Evolutionary conservation across 176 grass and related monocot genomes (phyloP), one percentile per base, ranked within the genome.

Genomic region (Oryza meyeriana): DNA sequence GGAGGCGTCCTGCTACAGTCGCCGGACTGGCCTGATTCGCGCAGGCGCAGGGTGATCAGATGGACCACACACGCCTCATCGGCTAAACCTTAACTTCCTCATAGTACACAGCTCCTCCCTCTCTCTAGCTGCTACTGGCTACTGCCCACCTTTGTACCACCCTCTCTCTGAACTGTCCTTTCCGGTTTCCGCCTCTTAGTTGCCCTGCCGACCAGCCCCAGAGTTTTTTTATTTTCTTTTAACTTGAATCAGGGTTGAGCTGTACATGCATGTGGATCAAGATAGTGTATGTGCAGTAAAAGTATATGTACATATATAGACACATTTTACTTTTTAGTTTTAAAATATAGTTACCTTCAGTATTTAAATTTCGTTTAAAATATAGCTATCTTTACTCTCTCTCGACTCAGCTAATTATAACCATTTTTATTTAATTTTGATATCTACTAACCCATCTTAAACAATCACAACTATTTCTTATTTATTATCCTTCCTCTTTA

Each of bases 31-130:
- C 24, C 63, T 69, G 52, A 30, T 81, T 69, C 82, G 77, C 70
- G 65, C n/a, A n/a, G 47, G 70, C 57, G 55, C 67, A 24, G 50
- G 77, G 71, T 29, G 35, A 57, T 85, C 55, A 20, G 47, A 68
- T 41, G 83, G 66, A 71, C 83, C 84, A 82, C 64, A 4, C 64
- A 52, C 64, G 9, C 3, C 18, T 69, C 22, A 55, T 75, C 35
- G 6, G 71, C 57, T 22, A 55, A 77, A 85, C 88, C 88, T 89
- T 89, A 86, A 82, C 88, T 82, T 82, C 78, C 73, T 82, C 83
- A 58, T 85, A 17, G 85, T 71, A 71, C 55, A 13, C 39, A 4
- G 12, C 11, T 55, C 17, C 17, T 52, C 48, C 5, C 48, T 20
- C 47, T 16, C 47, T 20, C 5, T 6, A 2, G 16, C 47, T 52